Evolutionary conservation across 2,329 filamentous ascomycete genomes (phyloP).

Genomic region (Pseudocercospora pini-densiflorae): DNA sequence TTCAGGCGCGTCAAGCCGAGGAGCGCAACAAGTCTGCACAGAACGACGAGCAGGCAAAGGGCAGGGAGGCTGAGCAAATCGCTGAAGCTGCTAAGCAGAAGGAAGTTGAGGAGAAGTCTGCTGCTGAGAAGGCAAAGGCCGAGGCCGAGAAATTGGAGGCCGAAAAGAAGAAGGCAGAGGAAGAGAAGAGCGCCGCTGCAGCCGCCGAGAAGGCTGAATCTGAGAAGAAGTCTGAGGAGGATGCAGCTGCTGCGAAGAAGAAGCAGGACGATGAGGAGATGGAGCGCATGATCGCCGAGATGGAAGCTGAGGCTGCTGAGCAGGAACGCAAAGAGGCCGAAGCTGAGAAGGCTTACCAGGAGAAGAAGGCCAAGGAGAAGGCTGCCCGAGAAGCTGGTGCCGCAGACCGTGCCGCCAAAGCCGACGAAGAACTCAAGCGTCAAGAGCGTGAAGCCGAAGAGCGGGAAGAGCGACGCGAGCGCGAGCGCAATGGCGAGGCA

Average conservation of each 20-base stretch:
- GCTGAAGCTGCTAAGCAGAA: conserved; percentile 62
- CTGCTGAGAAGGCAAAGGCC: conserved; percentile 48
- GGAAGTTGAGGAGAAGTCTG: conserved; percentile 46
- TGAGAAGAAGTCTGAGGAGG: conserved; percentile 57
- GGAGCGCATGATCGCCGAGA: conserved; percentile 45
- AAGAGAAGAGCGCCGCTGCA: conserved; percentile 45
- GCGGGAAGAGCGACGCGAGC: conserved; percentile 49
- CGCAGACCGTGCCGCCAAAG: conserved; percentile 55
- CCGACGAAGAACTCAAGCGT: conserved; percentile 58
- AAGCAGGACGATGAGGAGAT: conserved; percentile 32
- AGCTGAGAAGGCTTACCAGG: conserved; percentile 69
- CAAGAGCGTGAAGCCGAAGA: conserved; percentile 56
- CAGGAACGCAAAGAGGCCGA: conserved; percentile 38
- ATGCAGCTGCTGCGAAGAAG: conserved; percentile 15
- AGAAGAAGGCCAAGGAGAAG: conserved; percentile 68
- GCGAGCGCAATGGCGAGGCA: conserved; percentile 37
- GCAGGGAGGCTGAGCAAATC: conserved; percentile 55
- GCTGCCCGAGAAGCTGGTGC: conserved; percentile 56
- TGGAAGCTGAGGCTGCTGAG: conserved; percentile 51
- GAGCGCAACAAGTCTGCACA: conserved; percentile 48
- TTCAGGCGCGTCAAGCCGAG: conserved; percentile 56
- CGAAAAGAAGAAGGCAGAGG: conserved; percentile 39
- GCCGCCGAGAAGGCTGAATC: conserved; percentile 40
- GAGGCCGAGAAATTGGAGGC: conserved; percentile 34
- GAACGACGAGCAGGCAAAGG: conserved; percentile 58